Evolutionary conservation across 108 stramenopile species (phyloP), one percentile per base, ranked within the genome.

Genomic region (Conticribra guillardii): DNA sequence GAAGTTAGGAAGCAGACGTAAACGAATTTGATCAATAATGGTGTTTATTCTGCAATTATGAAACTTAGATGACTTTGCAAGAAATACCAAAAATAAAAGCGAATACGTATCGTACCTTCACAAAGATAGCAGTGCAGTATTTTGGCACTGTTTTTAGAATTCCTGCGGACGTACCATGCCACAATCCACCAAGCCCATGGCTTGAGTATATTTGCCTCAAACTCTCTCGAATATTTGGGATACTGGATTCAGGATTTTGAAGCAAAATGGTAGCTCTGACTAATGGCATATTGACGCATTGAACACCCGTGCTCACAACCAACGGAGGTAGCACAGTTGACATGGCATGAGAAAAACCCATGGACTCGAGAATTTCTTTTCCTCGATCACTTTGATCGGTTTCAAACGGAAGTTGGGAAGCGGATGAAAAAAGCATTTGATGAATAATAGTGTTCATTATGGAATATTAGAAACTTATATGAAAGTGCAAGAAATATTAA

Each of bases 91-190:
- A n/a, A n/a, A n/a, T n/a, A n/a, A n/a, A n/a, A n/a, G n/a, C n/a
- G n/a, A n/a, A n/a, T n/a, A n/a, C n/a, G n/a, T n/a, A n/a, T n/a
- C n/a, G n/a, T n/a, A n/a, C n/a, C n/a, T n/a, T 99, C 41, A 98
- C 90, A 16, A 89, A 74, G 15, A 99, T 90, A 0, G 97, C 96
- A 8, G 94, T 90, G 60, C 88, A 89, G 64, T 99, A 99, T 52
- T 99, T 99, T 2, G 98, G 98, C 21, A 99, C 98, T n/a, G 97
- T 98, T 72, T 99, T 99, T 29, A 98, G 80, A 21, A 98, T 87
- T 0, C 97, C 98, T 2, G 98, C 98, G 15, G 80, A 81, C 8
- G 94, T 94, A 16, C 97, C 97, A 62, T 95, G 95, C 96, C 96
- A 96, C 37, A 96, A 70, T 53, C 92, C 94, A 24, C 51, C 26